Conservation (phyloP, 352 stramenopile genomes). For the Pythium pyrilobum region DNA sequence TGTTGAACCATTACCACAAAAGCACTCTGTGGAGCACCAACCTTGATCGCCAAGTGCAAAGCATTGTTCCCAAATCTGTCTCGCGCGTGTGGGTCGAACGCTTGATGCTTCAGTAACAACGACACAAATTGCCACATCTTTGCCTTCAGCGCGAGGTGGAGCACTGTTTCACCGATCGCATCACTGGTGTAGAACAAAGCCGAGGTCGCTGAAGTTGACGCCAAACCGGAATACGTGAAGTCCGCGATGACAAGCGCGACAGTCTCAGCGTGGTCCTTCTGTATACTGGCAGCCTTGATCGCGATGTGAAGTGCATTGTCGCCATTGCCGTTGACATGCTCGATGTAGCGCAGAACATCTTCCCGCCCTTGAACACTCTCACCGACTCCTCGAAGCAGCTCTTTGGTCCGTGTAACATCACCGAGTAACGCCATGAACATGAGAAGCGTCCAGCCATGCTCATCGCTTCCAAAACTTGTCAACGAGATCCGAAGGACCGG, state of each 20-base stretch:
- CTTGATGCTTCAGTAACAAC: constrained; percentile 33
- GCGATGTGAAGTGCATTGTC: constrained; percentile 69
- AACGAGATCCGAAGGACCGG: constrained; percentile 19
- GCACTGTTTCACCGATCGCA: constrained; percentile 36
- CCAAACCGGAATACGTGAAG: background rate
- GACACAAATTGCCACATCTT: constrained; percentile 63
- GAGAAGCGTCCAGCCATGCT: constrained; percentile 48
- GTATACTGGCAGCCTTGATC: constrained; percentile 37
- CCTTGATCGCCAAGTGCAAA: constrained; percentile 62
- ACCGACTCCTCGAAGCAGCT: constrained; percentile 23
- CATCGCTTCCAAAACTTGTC: constrained; percentile 29
- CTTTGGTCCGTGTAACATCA: constrained; percentile 36
- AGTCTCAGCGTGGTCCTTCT: constrained; percentile 11
- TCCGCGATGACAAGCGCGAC: constrained; percentile 44
- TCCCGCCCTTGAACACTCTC: constrained; percentile 1
- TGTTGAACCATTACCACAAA: constrained; percentile 32
- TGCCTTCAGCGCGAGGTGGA: constrained; percentile 55
- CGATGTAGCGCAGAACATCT: constrained; percentile 33
- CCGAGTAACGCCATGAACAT: constrained; percentile 61
- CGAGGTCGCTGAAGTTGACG: background rate
- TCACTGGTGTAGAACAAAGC: constrained; percentile 25
- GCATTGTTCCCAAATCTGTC: constrained; percentile 46
- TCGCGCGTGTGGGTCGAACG: constrained; percentile 37
- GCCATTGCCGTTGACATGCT: constrained; percentile 52
- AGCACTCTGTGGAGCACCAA: constrained; percentile 38